Conservation (phyloP, 2,329 filamentous ascomycete species). For the Hymenoscyphus scutula region DNA sequence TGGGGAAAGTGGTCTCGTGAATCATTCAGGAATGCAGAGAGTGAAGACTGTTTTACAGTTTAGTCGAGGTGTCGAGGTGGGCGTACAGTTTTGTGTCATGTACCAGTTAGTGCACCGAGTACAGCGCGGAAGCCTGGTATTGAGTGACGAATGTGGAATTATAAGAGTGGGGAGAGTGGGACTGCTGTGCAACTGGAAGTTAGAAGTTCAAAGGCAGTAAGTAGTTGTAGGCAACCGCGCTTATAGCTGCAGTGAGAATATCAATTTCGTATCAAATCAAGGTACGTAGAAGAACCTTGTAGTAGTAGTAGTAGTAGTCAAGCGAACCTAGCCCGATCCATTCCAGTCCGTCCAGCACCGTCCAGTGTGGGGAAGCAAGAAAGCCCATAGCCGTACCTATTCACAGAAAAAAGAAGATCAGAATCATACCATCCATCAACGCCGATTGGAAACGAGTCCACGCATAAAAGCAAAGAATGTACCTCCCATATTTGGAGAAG, state of each 20-base stretch:
- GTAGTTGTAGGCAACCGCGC: constrained; percentile 9
- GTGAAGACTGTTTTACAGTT: background rate
- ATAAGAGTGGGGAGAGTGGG: background rate
- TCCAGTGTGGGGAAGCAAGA: constrained; percentile 2
- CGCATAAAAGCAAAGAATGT: constrained; percentile 33
- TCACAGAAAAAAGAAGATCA: constrained; percentile 3
- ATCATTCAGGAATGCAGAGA: background rate
- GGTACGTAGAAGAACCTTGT: constrained; percentile 3
- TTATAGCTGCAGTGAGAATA: constrained; percentile 12
- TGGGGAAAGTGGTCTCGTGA: constrained; percentile 13
- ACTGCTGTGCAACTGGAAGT: background rate
- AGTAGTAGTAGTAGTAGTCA: too few relatives aligned
- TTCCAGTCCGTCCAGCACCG: constrained; percentile 4
- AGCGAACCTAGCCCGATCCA: constrained; percentile 7
- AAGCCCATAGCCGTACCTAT: constrained; percentile 3
- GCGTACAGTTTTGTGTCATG: background rate
- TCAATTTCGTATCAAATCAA: constrained; percentile 11
- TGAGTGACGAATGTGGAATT: background rate
- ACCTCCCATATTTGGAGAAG: constrained; percentile 19
- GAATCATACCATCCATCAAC: constrained; percentile 24
- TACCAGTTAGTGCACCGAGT: background rate
- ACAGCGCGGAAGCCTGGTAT: background rate
- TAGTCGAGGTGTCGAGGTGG: background rate
- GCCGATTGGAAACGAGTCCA: constrained; percentile 29
- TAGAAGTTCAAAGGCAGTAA: background rate